A percentile compares a stretch with the other conserved stretches of the same genome.
These are phyloP conservation scores for Nigrospora oryzae DNA, from an alignment of 2,329 filamentous ascomycete species.

Conservation along the genomic window DNA sequence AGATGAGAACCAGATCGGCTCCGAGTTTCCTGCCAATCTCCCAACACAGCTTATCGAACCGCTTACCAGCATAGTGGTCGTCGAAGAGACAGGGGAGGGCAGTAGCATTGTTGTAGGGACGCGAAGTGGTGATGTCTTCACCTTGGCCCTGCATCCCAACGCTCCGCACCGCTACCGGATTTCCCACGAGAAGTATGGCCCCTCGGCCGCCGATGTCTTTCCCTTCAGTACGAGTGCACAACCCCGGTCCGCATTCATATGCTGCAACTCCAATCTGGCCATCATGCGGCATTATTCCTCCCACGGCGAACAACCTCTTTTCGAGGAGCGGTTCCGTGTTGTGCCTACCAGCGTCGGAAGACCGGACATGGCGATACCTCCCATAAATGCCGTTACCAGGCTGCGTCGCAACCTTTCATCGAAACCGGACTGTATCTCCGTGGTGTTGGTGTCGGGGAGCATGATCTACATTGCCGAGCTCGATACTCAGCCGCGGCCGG, in stretches of 20 bases:
- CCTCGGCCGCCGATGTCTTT: constrained; percentile 16
- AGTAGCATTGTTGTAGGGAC: constrained; percentile 36
- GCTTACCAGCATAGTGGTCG: constrained; percentile 34
- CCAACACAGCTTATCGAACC: constrained; percentile 7
- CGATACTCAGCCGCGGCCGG: constrained; percentile 22
- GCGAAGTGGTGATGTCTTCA: constrained; percentile 42
- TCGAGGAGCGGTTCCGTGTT: constrained; percentile 33
- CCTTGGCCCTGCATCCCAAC: constrained; percentile 15
- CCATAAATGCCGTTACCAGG: constrained; percentile 37
- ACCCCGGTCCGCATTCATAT: constrained; percentile 33
- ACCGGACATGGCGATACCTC: constrained; percentile 33
- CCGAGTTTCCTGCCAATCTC: background rate
- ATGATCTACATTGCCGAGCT: constrained; percentile 46
- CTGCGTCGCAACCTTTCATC: constrained; percentile 30
- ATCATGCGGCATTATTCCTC: constrained; percentile 6
- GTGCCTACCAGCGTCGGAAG: constrained; percentile 44
- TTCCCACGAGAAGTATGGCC: constrained; percentile 14
- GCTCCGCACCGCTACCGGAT: constrained; percentile 9
- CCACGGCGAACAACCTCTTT: constrained; percentile 12
- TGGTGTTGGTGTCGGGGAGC: constrained; percentile 41
- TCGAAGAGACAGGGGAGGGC: constrained; percentile 16
- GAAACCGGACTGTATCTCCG: constrained; percentile 26
- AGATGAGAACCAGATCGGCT: too few species aligned
- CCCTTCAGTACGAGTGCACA: constrained; percentile 27
- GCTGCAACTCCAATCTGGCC: constrained; percentile 18